phyloP scores from a whole-genome alignment of 208 protist species.

The Wallacemonas sp. region DNA sequence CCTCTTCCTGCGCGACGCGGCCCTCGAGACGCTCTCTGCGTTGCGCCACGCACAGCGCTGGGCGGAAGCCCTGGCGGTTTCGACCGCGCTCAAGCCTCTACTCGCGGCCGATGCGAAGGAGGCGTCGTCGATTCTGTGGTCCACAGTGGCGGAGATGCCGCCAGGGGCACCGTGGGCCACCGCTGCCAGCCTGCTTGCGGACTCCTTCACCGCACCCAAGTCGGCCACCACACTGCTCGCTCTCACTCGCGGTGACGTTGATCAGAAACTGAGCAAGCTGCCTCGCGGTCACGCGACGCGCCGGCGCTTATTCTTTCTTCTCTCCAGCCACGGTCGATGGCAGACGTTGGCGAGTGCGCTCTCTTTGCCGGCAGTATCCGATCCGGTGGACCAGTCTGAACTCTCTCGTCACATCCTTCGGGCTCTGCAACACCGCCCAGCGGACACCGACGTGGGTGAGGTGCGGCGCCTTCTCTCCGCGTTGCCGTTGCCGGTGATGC shows the following conservation, averaged over 20 bases:
- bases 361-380: too few species aligned
- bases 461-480: neutral
- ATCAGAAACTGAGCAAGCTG: neutral
- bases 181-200: constrained; percentile 19
- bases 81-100: constrained; percentile 24
- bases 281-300: neutral
- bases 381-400: too few species aligned
- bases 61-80: constrained; percentile 47
- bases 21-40: constrained; percentile 49
- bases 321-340: constrained; percentile 27
- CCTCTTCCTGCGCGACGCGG: constrained; percentile 48
- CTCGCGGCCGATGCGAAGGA: constrained; percentile 37
- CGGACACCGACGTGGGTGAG: constrained; percentile 2
- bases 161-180: constrained; percentile 40
- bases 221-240: neutral
- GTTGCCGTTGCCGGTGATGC: neutral
- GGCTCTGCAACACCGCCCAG: constrained; percentile 17
- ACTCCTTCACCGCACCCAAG: constrained; percentile 18
- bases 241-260: neutral
- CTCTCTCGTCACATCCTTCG: constrained; percentile 26
- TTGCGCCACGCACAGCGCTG: constrained; percentile 54
- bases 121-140: constrained; percentile 38
- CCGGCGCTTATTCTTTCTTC: constrained; percentile 1
- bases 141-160: constrained; percentile 45
- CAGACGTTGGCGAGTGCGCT: constrained; percentile 1